These are phyloP conservation scores for Abrus pulchellus DNA, from an alignment of 306 rosid species.

Conservation along the genomic window DNA sequence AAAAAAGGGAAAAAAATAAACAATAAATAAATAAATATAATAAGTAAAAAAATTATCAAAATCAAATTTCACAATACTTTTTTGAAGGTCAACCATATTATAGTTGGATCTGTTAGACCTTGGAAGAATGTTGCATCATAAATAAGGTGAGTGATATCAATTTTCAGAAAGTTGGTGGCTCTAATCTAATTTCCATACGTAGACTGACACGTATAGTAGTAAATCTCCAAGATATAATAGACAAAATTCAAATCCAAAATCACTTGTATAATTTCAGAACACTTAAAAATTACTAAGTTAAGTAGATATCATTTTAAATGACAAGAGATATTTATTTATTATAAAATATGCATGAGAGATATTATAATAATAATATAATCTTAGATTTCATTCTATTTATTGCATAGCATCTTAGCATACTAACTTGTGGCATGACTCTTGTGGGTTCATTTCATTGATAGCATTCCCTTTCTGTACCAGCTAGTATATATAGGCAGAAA, in stretches of 20 bases:
- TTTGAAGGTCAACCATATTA: conserved; percentile 8
- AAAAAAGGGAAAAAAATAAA: background rate
- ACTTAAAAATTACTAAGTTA: background rate
- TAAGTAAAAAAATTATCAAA: background rate
- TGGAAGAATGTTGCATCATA: conserved; percentile 30
- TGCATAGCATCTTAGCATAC: conserved; percentile 43
- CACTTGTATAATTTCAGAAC: background rate
- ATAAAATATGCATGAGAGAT: conserved; percentile 27
- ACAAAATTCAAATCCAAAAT: conserved; percentile 15
- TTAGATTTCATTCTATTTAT: conserved; percentile 64
- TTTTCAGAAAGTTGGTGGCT: conserved; percentile 33
- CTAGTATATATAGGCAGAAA: conserved; percentile 28
- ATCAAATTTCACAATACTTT: background rate
- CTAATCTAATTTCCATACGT: conserved; percentile 9
- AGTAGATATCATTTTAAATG: conserved; percentile 1
- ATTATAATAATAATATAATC: conserved; percentile 35
- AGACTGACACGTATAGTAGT: background rate
- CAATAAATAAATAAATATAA: too few relatives aligned
- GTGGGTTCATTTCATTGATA: conserved; percentile 47
- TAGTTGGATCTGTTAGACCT: background rate
- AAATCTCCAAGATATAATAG: background rate
- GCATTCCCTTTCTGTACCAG: conserved; percentile 28
- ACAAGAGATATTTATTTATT: conserved; percentile 19
- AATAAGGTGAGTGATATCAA: conserved; percentile 23
- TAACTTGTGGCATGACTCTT: conserved; percentile 68